A percentile compares a stretch with the other conserved stretches of the same genome.
These are phyloP conservation scores for Agaricus bisporus DNA, from an alignment of 768 basidiomycete species.

Conservation along the genomic window DNA sequence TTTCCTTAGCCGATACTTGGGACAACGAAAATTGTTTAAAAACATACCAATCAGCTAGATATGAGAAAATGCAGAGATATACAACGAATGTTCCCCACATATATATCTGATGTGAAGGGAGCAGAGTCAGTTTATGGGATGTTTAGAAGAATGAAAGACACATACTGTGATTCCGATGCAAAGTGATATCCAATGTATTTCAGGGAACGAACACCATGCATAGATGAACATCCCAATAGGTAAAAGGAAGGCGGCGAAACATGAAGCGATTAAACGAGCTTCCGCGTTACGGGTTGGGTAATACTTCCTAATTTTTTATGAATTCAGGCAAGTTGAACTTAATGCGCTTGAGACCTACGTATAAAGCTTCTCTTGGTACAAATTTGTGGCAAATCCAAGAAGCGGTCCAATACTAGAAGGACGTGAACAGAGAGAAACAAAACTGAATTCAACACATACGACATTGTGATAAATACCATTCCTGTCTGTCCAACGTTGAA, in stretches of 20 bases:
- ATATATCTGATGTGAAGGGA: conserved; percentile 30
- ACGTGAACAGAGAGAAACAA: conserved; percentile 2
- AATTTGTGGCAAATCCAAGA: conserved; percentile 39
- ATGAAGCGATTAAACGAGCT: conserved; percentile 55
- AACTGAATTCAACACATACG: conserved; percentile 28
- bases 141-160: not conserved
- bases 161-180: conserved; percentile 44
- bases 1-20: not conserved
- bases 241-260: conserved; percentile 46
- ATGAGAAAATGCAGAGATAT: conserved; percentile 54
- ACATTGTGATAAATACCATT: conserved; percentile 49
- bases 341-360: conserved; percentile 24
- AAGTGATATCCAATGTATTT: conserved; percentile 56
- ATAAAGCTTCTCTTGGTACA: conserved; percentile 46
- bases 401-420: conserved; percentile 46
- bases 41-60: conserved; percentile 57
- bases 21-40: not conserved
- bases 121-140: not conserved
- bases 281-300: conserved; percentile 37
- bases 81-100: conserved; percentile 46
- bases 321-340: not conserved
- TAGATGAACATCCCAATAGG: conserved; percentile 67
- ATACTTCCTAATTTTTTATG: conserved; percentile 23
- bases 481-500: conserved; percentile 60
- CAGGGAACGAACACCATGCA: conserved; percentile 55